phyloP scores from a whole-genome alignment of 257 asterid genomes.

The Thymus quinquecostatus region DNA sequence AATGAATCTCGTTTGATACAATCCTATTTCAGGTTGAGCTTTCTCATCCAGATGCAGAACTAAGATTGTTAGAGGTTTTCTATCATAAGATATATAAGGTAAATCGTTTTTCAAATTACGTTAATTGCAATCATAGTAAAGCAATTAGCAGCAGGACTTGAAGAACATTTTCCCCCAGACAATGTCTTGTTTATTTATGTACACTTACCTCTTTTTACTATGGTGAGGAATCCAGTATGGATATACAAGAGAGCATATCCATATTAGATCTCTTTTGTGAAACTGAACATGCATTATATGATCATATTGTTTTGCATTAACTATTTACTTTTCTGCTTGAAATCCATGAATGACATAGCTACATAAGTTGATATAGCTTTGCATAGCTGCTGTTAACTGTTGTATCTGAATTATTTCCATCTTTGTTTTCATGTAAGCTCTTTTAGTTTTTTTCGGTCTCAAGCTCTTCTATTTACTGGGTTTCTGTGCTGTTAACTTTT shows the following conservation, averaged over 20 bases:
- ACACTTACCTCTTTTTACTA: slow-evolving; percentile 1
- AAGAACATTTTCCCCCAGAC: background rate
- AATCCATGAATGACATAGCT: slow-evolving; percentile 3
- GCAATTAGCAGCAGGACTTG: background rate
- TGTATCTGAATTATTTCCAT: background rate
- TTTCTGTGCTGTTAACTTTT: background rate
- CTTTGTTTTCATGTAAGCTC: background rate
- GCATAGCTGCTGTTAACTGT: slow-evolving; percentile 2
- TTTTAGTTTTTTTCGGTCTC: background rate
- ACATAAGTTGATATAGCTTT: background rate
- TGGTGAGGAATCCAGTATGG: slow-evolving; percentile 12
- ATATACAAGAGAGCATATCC: slow-evolving; percentile 14
- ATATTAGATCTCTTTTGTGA: slow-evolving; percentile 8
- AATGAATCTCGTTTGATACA: slow-evolving; percentile 28
- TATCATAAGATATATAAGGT: slow-evolving; percentile 86
- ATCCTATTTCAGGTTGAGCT: slow-evolving; percentile 67
- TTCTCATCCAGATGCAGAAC: slow-evolving; percentile 76
- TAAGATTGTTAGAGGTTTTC: slow-evolving; percentile 83
- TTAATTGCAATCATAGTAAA: slow-evolving; percentile 14
- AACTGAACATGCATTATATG: background rate
- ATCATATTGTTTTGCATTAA: slow-evolving; percentile 9
- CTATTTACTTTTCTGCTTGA: background rate
- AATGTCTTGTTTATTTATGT: slow-evolving; percentile 1
- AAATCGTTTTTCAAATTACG: slow-evolving; percentile 9
- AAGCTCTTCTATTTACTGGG: background rate